phyloP scores from a whole-genome alignment of 805 yeast species.

The Priceomyces castillae region DNA sequence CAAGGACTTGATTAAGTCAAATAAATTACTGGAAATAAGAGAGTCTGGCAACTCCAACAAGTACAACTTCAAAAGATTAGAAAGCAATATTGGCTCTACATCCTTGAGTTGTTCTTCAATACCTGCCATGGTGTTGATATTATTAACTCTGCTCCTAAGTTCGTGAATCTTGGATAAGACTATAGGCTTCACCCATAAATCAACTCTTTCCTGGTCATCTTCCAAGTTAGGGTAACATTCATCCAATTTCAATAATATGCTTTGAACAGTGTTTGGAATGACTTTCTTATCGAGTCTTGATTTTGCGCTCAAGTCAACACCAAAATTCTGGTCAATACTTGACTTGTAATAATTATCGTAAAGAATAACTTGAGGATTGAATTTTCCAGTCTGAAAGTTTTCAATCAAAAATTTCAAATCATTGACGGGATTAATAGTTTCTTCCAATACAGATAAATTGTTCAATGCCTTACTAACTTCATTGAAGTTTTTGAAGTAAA shows the following conservation, averaged over 20 bases:
- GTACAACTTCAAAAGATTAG: constrained; percentile 69
- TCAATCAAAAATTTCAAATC: constrained; percentile 68
- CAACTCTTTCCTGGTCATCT: constrained; percentile 65
- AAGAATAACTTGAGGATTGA: constrained; percentile 65
- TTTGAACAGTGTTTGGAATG: constrained; percentile 66
- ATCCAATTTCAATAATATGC: constrained; percentile 67
- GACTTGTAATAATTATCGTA: constrained; percentile 81
- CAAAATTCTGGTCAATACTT: constrained; percentile 68
- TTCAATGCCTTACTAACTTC: constrained; percentile 59
- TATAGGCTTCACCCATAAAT: constrained; percentile 67
- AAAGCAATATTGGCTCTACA: constrained; percentile 55
- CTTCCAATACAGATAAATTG: constrained; percentile 61
- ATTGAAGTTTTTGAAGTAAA: constrained; percentile 59
- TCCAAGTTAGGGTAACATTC: constrained; percentile 63
- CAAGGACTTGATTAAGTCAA: constrained; percentile 66
- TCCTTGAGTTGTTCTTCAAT: constrained; percentile 35
- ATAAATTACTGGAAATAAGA: constrained; percentile 59
- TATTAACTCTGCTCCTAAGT: constrained; percentile 54
- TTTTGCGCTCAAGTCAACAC: constrained; percentile 70
- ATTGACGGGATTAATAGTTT: constrained; percentile 63
- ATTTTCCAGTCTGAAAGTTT: constrained; percentile 69
- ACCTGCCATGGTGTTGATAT: constrained; percentile 23
- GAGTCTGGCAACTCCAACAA: constrained; percentile 79
- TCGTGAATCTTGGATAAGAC: constrained; percentile 59
- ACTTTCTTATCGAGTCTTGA: constrained; percentile 68